These are phyloP conservation scores for Pezicula rhizophila DNA, from an alignment of 2,329 filamentous ascomycete genomes.

Conservation along the genomic window DNA sequence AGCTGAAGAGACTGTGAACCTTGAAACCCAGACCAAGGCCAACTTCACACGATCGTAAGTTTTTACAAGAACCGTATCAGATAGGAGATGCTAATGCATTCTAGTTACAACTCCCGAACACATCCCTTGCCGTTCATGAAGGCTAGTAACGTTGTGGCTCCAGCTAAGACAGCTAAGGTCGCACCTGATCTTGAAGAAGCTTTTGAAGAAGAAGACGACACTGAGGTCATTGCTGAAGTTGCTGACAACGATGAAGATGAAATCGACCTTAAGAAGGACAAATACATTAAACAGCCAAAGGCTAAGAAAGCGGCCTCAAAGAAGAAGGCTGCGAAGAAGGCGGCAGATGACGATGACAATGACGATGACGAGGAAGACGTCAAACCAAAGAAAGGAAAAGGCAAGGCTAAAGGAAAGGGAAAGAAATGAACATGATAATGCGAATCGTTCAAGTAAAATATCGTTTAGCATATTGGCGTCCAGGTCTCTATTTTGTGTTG, in stretches of 20 bases:
- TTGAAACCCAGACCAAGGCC: constrained; percentile 80
- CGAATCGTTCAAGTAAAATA: too few species aligned
- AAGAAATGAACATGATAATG: constrained; percentile 16
- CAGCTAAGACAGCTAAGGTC: constrained; percentile 66
- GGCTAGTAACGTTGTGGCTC: constrained; percentile 67
- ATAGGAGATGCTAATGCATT: background rate
- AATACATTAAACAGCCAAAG: constrained; percentile 91
- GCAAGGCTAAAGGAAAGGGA: constrained; percentile 20
- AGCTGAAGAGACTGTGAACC: constrained; percentile 65
- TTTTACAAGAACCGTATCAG: background rate
- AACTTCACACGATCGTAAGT: constrained; percentile 84
- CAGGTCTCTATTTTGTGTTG: too few species aligned
- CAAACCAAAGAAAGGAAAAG: constrained; percentile 22
- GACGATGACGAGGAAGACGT: constrained; percentile 17
- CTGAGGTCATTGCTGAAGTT: constrained; percentile 51
- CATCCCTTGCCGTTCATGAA: constrained; percentile 97
- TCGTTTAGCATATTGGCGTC: too few species aligned
- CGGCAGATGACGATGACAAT: constrained; percentile 16
- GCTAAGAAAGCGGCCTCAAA: constrained; percentile 49
- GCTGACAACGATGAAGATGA: constrained; percentile 61
- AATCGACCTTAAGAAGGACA: constrained; percentile 85
- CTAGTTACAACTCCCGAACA: constrained; percentile 75
- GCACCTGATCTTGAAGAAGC: constrained; percentile 94
- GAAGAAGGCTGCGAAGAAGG: constrained; percentile 44
- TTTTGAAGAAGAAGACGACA: constrained; percentile 82